Evolutionary conservation across 169 alveolate genomes (phyloP).

Genomic region (Plasmodium adleri): DNA sequence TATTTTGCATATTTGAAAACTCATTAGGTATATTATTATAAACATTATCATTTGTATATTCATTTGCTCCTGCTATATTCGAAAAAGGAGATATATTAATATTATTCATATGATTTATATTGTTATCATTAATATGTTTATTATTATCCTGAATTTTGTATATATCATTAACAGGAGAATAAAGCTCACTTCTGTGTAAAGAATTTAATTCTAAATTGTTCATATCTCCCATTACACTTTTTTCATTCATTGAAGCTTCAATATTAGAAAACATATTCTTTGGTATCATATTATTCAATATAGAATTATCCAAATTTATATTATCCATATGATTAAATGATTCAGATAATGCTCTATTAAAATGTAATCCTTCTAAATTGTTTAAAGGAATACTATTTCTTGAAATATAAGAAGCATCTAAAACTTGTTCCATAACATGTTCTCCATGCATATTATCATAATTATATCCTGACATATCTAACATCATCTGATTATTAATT

Average conservation of each 20-base stretch:
- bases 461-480: constrained; percentile 62
- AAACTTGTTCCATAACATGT: constrained; percentile 49
- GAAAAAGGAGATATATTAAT: not conserved
- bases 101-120: constrained; percentile 17
- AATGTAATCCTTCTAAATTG: constrained; percentile 37
- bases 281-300: constrained; percentile 73
- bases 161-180: constrained; percentile 8
- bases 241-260: constrained; percentile 37
- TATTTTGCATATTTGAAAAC: not conserved
- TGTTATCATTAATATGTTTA: not conserved
- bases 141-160: constrained; percentile 16
- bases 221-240: constrained; percentile 36
- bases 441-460: constrained; percentile 8
- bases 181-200: constrained; percentile 21
- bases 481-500: constrained; percentile 58
- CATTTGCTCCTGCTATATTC: not conserved
- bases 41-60: constrained; percentile 11
- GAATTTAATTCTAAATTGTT: constrained; percentile 57
- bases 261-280: constrained; percentile 68
- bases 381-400: constrained; percentile 63
- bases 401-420: constrained; percentile 64
- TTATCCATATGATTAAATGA: constrained; percentile 70
- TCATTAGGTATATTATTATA: not conserved
- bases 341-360: constrained; percentile 47
- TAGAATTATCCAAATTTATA: constrained; percentile 43